These are phyloP conservation scores for Fusarium metavorans DNA, from an alignment of 2,329 filamentous ascomycete genomes.

Conservation along the genomic window DNA sequence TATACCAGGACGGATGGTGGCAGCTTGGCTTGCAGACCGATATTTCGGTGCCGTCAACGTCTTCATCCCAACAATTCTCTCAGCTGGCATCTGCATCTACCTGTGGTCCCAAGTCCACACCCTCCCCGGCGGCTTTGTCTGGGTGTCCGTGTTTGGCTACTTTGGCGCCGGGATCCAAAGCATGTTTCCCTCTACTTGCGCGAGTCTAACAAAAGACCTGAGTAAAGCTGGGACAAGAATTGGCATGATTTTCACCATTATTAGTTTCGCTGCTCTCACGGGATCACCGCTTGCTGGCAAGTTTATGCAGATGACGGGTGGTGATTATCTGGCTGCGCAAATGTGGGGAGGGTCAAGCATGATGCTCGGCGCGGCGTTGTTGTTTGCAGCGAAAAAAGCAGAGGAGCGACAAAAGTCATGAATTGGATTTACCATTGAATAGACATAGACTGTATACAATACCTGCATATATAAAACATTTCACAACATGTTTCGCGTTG, in stretches of 20 bases:
- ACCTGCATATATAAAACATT: background rate
- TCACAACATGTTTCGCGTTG: background rate
- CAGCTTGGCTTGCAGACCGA: conserved; percentile 66
- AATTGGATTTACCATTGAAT: background rate
- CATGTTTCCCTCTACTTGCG: conserved; percentile 69
- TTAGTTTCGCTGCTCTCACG: conserved; percentile 65
- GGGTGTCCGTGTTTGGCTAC: conserved; percentile 73
- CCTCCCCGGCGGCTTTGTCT: conserved; percentile 61
- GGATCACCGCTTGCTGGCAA: conserved; percentile 67
- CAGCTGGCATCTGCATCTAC: conserved; percentile 58
- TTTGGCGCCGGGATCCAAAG: conserved; percentile 73
- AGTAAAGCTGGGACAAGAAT: conserved; percentile 67
- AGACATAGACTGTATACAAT: background rate
- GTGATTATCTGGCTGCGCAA: conserved; percentile 63
- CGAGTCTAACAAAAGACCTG: conserved; percentile 63
- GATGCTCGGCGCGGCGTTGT: conserved; percentile 56
- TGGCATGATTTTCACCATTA: conserved; percentile 70
- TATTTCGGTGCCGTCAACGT: conserved; percentile 67
- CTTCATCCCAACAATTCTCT: conserved; percentile 63
- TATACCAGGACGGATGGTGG: conserved; percentile 66
- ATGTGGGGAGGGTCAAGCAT: conserved; percentile 61
- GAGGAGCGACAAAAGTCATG: conserved; percentile 39
- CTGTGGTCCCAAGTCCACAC: conserved; percentile 66
- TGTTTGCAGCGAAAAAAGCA: conserved; percentile 55
- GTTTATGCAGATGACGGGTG: conserved; percentile 57